Evolutionary conservation across 352 stramenopile genomes (phyloP), one percentile per base, ranked within the genome.

Genomic region (Globisporangium camurandrum): DNA sequence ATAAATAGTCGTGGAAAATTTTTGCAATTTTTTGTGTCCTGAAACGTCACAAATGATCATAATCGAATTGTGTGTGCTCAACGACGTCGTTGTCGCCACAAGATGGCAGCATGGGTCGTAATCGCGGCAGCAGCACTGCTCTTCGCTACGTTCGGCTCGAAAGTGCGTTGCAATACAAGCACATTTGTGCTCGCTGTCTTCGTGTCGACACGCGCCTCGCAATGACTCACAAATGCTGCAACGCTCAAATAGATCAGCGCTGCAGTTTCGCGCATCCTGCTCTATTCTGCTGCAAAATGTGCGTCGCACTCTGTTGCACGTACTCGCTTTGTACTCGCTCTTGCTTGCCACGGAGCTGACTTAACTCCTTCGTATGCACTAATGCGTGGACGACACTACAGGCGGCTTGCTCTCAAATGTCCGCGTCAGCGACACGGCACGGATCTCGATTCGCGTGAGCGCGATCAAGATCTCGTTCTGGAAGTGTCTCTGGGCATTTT

Each of bases 351-450:
- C 9, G 30, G 8, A 16, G 30, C 9, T 12, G 30, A 34, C 8
- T 34, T 12, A 8, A 16, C 30, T 34, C 30, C 1, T 34, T 5
- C 30, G 9, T 12, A 34, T 16, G 14, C 30, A 34, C 30, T 16
- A 16, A 34, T 12, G 2, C 1, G 3, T 12, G 9, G 30, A 12
- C 36, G n/a, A 17, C 4, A 24, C 36, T 22, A 9, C n/a, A 87
- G 77, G 47, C 6, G 74, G 69, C 0, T 49, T 87, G 5, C 51
- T 90, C 20, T 57, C 56, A 4, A 74, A 84, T 40, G 73, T 92
- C 37, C 28, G 33, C 9, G 22, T 85, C 10, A 54, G 79, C 39
- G 23, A 62, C 4, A 19, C 45, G 3, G 78, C 62, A 14, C 69
- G 55, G 46, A n/a, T 88, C n/a, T 67, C 62, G 10, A 52, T 92